Evolutionary conservation across 495 filamentous ascomycete genomes (phyloP).

Genomic region (Annulohypoxylon bovei): DNA sequence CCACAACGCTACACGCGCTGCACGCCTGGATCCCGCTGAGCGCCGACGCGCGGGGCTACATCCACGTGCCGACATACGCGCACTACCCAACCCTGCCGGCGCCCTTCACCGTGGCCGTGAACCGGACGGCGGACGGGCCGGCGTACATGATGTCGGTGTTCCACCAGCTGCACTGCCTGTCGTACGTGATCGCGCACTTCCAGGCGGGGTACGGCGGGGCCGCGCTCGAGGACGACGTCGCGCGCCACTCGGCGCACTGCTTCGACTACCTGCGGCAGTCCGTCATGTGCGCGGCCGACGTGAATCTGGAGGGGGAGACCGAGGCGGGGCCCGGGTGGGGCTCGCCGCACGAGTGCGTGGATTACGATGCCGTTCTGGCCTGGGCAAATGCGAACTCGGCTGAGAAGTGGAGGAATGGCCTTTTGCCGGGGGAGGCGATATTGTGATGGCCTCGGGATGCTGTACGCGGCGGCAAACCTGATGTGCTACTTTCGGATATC

Average conservation of each 20-base stretch:
- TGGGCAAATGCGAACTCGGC: conserved; percentile 54
- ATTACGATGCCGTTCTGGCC: conserved; percentile 52
- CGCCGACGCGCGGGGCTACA: conserved; percentile 54
- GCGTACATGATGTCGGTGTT: conserved; percentile 63
- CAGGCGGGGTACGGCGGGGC: conserved; percentile 53
- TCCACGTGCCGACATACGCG: conserved; percentile 48
- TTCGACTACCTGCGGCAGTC: conserved; percentile 61
- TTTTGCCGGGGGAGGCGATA: conserved; percentile 45
- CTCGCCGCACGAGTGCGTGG: conserved; percentile 51
- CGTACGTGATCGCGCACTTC: conserved; percentile 55
- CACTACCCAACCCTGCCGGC: conserved; percentile 49
- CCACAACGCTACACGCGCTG: conserved; percentile 52
- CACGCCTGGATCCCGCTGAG: conserved; percentile 59
- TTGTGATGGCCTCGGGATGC: conserved; percentile 21
- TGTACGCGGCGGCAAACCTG: neutral
- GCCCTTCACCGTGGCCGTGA: conserved; percentile 49
- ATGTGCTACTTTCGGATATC: too few relatives aligned
- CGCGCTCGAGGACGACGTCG: conserved; percentile 51
- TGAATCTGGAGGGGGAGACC: conserved; percentile 58
- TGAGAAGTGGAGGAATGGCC: conserved; percentile 44
- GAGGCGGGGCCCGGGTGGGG: conserved; percentile 56
- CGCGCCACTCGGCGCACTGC: conserved; percentile 60
- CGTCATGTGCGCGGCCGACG: conserved; percentile 59
- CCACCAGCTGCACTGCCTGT: conserved; percentile 64
- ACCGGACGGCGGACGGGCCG: conserved; percentile 49